These are phyloP conservation scores for Colletotrichum musae DNA, from an alignment of 2,329 filamentous ascomycete genomes.

Conservation along the genomic window DNA sequence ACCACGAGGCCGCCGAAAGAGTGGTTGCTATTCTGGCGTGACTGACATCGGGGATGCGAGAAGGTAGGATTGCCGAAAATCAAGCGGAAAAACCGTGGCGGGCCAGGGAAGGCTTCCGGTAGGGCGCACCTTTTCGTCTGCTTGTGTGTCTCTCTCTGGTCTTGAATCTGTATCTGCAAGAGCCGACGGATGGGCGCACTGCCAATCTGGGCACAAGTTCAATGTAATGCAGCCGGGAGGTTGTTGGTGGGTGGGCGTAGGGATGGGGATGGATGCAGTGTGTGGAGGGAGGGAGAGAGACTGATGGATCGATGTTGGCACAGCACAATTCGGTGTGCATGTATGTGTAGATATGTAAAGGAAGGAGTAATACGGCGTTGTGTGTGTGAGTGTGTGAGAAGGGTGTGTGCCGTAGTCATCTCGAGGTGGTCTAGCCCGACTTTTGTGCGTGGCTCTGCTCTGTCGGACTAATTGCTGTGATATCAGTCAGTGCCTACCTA, in stretches of 20 bases:
- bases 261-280: neutral
- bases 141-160: conserved; percentile 3
- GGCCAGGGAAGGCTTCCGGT: conserved; percentile 26
- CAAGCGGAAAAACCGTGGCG: conserved; percentile 16
- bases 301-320: conserved; percentile 19
- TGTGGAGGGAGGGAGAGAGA: conserved; percentile 11
- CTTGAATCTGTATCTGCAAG: neutral
- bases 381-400: conserved; percentile 7
- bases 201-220: conserved; percentile 20
- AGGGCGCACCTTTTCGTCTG: conserved; percentile 2
- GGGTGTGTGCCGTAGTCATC: conserved; percentile 6
- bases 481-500: conserved; percentile 3
- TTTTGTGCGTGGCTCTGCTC: neutral
- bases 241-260: conserved; percentile 23
- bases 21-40: conserved; percentile 11
- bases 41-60: conserved; percentile 23
- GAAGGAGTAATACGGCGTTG: neutral
- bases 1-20: neutral
- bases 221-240: conserved; percentile 5
- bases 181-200: conserved; percentile 21
- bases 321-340: conserved; percentile 10
- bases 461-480: conserved; percentile 3
- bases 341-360: neutral
- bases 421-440: neutral
- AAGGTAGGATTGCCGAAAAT: conserved; percentile 21